Evolutionary conservation across 805 yeast species (phyloP).

Genomic region (Starmerella cellae): DNA sequence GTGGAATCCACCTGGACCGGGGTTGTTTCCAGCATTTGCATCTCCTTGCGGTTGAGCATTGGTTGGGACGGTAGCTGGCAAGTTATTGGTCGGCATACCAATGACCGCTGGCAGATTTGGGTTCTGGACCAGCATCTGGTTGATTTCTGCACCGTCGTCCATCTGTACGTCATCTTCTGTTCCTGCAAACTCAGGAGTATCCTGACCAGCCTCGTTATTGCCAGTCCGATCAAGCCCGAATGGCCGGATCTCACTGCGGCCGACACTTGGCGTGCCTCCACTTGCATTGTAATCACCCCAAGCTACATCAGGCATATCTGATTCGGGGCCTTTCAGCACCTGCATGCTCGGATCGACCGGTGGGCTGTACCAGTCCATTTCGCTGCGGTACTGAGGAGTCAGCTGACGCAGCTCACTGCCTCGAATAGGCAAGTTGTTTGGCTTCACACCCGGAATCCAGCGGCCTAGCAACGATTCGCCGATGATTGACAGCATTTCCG

Average conservation of each 20-base stretch:
- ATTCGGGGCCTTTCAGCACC: neutral
- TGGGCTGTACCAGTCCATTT: neutral
- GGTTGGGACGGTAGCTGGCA: too few species aligned
- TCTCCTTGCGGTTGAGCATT: too few species aligned
- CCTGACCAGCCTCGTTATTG: neutral
- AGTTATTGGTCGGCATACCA: neutral
- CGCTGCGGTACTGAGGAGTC: neutral
- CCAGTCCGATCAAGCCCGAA: too few species aligned
- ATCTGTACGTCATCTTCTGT: too few species aligned
- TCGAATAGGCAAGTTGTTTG: constrained; percentile 1
- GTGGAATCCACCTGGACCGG: neutral
- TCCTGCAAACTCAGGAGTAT: too few species aligned
- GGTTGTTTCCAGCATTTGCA: neutral
- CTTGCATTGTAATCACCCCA: neutral
- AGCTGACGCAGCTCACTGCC: neutral
- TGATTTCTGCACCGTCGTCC: too few species aligned
- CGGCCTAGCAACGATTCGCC: constrained; percentile 45
- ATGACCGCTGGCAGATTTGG: neutral
- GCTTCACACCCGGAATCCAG: constrained; percentile 34
- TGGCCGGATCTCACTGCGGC: too few species aligned
- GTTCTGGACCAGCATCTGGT: too few species aligned
- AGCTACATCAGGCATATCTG: neutral
- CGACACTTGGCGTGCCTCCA: neutral
- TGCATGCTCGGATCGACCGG: neutral
- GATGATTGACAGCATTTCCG: constrained; percentile 36